Percentiles rank a stretch among this genome's conserved stretches.
Evolutionary conservation across 148 eudicot species (phyloP).

Genomic region (Fagopyrum homotropicum): DNA sequence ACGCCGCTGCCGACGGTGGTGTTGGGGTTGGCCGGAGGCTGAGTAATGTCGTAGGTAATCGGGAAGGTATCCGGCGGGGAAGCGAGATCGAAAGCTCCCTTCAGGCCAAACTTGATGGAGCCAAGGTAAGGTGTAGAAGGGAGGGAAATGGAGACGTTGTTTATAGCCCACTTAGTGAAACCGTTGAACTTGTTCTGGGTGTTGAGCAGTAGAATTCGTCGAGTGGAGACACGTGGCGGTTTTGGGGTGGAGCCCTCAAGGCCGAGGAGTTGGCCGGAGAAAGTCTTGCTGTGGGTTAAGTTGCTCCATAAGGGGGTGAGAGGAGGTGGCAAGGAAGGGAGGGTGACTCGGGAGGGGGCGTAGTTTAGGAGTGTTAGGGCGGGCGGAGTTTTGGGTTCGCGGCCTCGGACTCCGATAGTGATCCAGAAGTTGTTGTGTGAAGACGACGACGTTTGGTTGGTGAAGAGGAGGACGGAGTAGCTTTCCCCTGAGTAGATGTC

Average conservation of each 20-base stretch:
- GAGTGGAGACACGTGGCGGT: conserved; percentile 35
- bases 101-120: conserved; percentile 35
- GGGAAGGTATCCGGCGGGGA: conserved; percentile 46
- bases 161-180: conserved; percentile 63
- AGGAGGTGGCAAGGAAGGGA: conserved; percentile 54
- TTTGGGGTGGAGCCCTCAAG: conserved; percentile 32
- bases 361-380: conserved; percentile 64
- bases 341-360: conserved; percentile 16
- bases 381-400: conserved; percentile 63
- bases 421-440: conserved; percentile 51
- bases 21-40: conserved; percentile 38
- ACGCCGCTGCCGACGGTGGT: conserved; percentile 48
- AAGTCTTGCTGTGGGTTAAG: conserved; percentile 44
- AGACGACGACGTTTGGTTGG: conserved; percentile 44
- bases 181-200: conserved; percentile 69
- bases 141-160: conserved; percentile 58
- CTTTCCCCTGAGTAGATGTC: conserved; percentile 95
- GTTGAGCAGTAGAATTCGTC: conserved; percentile 52
- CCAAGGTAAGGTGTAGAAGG: conserved; percentile 75
- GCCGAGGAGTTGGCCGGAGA: conserved; percentile 39
- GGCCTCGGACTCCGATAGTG: conserved; percentile 58
- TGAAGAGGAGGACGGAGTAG: conserved; percentile 62
- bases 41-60: conserved; percentile 34
- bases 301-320: conserved; percentile 55
- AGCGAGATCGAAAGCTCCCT: conserved; percentile 22